A percentile compares a stretch with the other conserved stretches of the same genome.
Conservation (phyloP, 1,284 basidiomycete species). For the Apiotrichum sp. region DNA sequence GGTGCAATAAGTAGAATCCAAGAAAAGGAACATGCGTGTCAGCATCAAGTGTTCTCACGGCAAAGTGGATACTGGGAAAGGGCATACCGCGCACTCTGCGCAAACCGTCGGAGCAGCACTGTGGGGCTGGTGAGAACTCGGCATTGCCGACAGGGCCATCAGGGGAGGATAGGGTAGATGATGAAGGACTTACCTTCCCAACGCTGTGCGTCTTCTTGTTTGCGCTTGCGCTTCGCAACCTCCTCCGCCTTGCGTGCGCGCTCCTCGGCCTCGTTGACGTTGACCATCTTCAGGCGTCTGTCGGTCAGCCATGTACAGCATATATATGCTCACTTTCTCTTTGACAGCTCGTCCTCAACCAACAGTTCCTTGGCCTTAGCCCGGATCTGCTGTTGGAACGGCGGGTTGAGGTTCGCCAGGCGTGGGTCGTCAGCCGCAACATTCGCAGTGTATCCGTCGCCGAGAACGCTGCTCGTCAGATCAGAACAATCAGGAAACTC, state of each 20-base stretch:
- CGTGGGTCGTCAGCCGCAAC: slow-evolving; percentile 47
- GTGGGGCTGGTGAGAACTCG: slow-evolving; percentile 5
- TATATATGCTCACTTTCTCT: slow-evolving; percentile 42
- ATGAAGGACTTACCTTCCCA: slow-evolving; percentile 50
- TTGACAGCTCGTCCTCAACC: slow-evolving; percentile 54
- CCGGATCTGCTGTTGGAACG: slow-evolving; percentile 48
- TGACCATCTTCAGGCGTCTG: slow-evolving; percentile 44
- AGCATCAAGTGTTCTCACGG: slow-evolving; percentile 21
- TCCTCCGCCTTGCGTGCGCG: slow-evolving; percentile 50
- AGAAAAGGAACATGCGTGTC: slow-evolving; percentile 17
- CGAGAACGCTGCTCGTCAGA: slow-evolving; percentile 25
- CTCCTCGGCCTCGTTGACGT: slow-evolving; percentile 54
- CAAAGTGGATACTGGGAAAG: background rate
- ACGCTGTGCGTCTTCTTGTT: slow-evolving; percentile 49
- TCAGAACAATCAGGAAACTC: slow-evolving; percentile 12
- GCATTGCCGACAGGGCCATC: background rate
- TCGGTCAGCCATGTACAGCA: background rate
- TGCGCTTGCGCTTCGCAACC: slow-evolving; percentile 46
- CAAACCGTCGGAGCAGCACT: no score
- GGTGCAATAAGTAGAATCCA: background rate
- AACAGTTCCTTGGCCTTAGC: slow-evolving; percentile 52
- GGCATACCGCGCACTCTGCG: background rate
- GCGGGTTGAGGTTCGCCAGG: slow-evolving; percentile 44
- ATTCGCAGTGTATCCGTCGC: slow-evolving; percentile 36
- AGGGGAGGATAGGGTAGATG: background rate